These are phyloP conservation scores for Alternaria infectoria DNA, from an alignment of 2,329 filamentous ascomycete genomes.

Conservation along the genomic window DNA sequence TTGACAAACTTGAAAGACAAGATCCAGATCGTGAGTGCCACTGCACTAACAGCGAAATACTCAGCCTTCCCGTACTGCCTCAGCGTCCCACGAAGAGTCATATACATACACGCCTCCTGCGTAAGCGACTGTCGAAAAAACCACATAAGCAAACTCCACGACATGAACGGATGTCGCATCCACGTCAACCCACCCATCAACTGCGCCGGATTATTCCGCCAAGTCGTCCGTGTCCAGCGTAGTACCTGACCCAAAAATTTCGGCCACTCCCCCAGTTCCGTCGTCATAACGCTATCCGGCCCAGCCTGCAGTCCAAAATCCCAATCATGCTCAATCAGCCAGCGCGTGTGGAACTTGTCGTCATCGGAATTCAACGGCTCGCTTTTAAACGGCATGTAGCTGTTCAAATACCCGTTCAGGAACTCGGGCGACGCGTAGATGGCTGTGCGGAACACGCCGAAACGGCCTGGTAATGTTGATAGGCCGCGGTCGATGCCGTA, in stretches of 20 bases:
- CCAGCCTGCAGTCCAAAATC: background rate
- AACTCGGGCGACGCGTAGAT: background rate
- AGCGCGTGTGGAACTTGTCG: background rate
- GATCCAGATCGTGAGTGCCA: background rate
- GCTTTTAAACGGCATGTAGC: background rate
- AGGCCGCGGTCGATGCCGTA: constrained; percentile 2
- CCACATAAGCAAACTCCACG: background rate
- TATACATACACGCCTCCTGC: background rate
- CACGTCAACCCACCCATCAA: background rate
- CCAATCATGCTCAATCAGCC: background rate
- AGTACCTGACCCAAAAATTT: background rate
- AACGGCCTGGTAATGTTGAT: background rate
- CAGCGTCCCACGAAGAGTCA: background rate
- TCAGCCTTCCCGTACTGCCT: background rate
- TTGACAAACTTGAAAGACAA: background rate
- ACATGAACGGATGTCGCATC: background rate
- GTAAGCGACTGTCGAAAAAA: background rate
- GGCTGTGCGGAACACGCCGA: background rate
- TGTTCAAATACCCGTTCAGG: background rate
- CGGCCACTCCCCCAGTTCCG: background rate
- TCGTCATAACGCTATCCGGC: background rate
- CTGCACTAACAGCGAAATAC: background rate
- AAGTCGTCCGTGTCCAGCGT: background rate
- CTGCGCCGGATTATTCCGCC: background rate
- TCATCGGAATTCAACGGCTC: background rate